phyloP scores from a whole-genome alignment of 192 early-diverging fungal species.

The Geranomyces variabilis region DNA sequence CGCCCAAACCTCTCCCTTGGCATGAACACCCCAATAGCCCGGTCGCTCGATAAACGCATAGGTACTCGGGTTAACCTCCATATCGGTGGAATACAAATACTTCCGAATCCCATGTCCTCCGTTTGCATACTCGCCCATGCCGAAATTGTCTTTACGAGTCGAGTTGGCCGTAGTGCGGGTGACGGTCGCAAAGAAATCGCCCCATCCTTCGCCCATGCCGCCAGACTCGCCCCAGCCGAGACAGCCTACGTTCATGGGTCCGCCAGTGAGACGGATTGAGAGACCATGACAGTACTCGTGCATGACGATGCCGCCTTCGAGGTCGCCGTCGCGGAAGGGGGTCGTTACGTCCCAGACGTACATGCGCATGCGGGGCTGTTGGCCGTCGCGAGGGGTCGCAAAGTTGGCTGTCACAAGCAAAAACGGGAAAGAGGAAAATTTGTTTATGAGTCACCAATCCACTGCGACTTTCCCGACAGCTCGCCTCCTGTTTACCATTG shows the following conservation, averaged over 20 bases:
- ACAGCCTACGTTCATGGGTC: slow-evolving; percentile 87
- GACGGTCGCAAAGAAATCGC: slow-evolving; percentile 87
- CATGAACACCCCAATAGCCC: slow-evolving; percentile 92
- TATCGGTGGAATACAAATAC: slow-evolving; percentile 80
- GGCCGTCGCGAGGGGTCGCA: slow-evolving; percentile 93
- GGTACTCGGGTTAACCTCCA: slow-evolving; percentile 76
- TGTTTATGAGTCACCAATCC: too few relatives aligned
- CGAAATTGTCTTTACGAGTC: slow-evolving; percentile 62
- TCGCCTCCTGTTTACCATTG: slow-evolving; percentile 51
- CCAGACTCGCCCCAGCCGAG: slow-evolving; percentile 86
- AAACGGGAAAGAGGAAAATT: too few relatives aligned
- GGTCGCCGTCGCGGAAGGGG: slow-evolving; percentile 80
- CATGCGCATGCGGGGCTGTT: slow-evolving; percentile 92
- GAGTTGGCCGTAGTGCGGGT: slow-evolving; percentile 62
- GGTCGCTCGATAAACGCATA: slow-evolving; percentile 76
- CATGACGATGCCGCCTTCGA: slow-evolving; percentile 90
- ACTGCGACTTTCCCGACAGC: too few relatives aligned
- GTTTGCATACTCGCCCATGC: slow-evolving; percentile 82
- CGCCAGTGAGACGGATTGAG: slow-evolving; percentile 88
- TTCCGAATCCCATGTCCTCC: slow-evolving; percentile 88
- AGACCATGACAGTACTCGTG: slow-evolving; percentile 97
- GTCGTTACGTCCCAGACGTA: slow-evolving; percentile 83
- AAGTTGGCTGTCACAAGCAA: slow-evolving; percentile 71
- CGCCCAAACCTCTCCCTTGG: slow-evolving; percentile 94
- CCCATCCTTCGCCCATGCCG: slow-evolving; percentile 89